Evolutionary conservation across 2,329 filamentous ascomycete species (phyloP), one percentile per base, ranked within the genome.

Genomic region (Penicillium brevicompactum): DNA sequence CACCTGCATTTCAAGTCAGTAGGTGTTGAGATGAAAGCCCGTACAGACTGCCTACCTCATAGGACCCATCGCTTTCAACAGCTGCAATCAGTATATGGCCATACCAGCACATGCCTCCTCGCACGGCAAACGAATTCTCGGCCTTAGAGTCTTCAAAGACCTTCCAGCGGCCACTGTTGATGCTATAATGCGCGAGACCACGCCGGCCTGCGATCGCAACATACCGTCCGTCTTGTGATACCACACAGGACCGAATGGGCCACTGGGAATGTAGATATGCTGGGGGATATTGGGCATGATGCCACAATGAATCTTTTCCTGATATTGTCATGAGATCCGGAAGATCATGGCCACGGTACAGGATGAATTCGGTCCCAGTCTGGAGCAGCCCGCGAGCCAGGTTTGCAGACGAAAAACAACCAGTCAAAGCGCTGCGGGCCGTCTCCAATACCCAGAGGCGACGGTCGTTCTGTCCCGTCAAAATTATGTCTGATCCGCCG

Each of bases 31-130:
- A 43, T 14, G 5, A 47, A 34, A 1, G 13, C 2, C n/a, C 3
- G 11, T 8, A 32, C 22, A 30, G 8, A 38, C 30, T 45, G 57
- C 70, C 55, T 74, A 84, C 83, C 78, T 96, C 89, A 66, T 92
- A 92, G 21, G 87, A 87, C 62, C 87, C 84, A 63, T 89, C 90
- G 51, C 86, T 87, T 73, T 99, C 94, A n/a, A 97, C 88, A 4
- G 93, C 92, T 38, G 92, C 92, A 53, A 97, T 90, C 16, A 99
- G 81, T 31, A 97, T 90, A 74, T 99, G 93, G 63, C 96, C 92
- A 70, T 96, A 92, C 94, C 94, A 99, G 71, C 93, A 97, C 92
- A 99, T 96, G 6, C 94, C 94, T 46, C 94, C 94, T 59, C 92
- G 83, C 13, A 99, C 91, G 22, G 91, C 86, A 70, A 99, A 99